Evolutionary conservation across 23 red algal genomes (phyloP), one percentile per base, ranked within the genome.

Genomic region (Pyropia haitanensis): DNA sequence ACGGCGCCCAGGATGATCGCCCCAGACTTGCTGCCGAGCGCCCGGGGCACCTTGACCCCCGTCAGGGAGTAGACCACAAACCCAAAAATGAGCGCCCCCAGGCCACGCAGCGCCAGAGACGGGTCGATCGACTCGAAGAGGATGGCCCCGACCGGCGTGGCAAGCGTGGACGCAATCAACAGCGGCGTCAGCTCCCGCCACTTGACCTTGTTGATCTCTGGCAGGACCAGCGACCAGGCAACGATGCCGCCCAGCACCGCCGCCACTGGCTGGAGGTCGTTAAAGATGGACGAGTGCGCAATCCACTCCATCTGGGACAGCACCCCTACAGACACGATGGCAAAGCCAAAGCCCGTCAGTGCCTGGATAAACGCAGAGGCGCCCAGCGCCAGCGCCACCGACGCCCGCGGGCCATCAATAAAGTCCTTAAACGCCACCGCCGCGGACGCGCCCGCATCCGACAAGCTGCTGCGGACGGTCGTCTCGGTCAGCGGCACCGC

Each of bases 321-420:
- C 8, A 77, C 73, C 50, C 76, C 86, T 2, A 90, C 75, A 7
- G 76, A 75, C 14, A 90, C 86, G 24, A 90, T 80, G 64, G 86
- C 86, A 61, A 90, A 90, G 20, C 86, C 86, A 67, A 90, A 90
- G 61, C 86, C 86, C 14, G 86, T 82, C 55, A 90, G 78, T 19
- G 75, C 68, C 59, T 90, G 86, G 13, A 77, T 72, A 19, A 90
- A 73, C 49, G 86, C 77, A 16, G 86, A 81, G 14, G 81, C 27
- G 0, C 86, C 86, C 86, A 90, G 65, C 48, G 66, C 78, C 1
- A 76, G n/a, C 13, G 86, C 44, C 20, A 90, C 75, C 0, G 54
- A 25, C 19, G 76, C 67, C 63, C 79, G 72, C 5, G 86, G 86
- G 21, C 75, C 83, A 18, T 51, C 48, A 44, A 82, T 16, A 18